phyloP scores from a whole-genome alignment of 345 rosid genomes.

The Kandelia obovata region DNA sequence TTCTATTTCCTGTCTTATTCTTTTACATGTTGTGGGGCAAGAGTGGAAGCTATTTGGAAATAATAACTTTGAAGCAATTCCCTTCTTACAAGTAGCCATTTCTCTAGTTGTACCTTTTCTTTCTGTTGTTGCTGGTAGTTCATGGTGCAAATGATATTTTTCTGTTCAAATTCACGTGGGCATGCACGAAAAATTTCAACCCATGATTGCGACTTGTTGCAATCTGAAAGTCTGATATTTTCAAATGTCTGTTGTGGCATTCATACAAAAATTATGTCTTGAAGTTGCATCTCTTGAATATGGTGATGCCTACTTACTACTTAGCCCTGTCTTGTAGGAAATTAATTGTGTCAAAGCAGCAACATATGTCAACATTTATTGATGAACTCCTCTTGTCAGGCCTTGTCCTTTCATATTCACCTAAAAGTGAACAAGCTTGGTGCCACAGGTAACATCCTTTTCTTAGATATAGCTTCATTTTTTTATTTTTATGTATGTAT shows the following conservation, averaged over 20 bases:
- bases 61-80: too few species aligned
- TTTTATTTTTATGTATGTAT: neutral
- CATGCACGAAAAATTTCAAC: neutral
- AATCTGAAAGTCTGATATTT: too few species aligned
- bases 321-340: conserved; percentile 41
- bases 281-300: conserved; percentile 12
- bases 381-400: conserved; percentile 74
- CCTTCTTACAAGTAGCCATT: neutral
- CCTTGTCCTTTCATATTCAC: conserved; percentile 74
- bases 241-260: too few species aligned
- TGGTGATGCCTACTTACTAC: neutral
- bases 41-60: too few species aligned
- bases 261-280: neutral
- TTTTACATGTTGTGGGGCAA: too few species aligned
- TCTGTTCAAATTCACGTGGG: neutral
- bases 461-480: conserved; percentile 1
- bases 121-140: neutral
- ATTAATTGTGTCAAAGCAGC: conserved; percentile 51
- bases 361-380: conserved; percentile 31
- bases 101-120: neutral
- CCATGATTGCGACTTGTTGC: too few species aligned
- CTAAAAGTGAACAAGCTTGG: conserved; percentile 95
- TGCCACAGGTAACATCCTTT: conserved; percentile 59
- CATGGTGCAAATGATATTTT: neutral
- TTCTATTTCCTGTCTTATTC: neutral